phyloP scores from a whole-genome alignment of 2,329 filamentous ascomycete species.

The Cyphellophora europaea region DNA sequence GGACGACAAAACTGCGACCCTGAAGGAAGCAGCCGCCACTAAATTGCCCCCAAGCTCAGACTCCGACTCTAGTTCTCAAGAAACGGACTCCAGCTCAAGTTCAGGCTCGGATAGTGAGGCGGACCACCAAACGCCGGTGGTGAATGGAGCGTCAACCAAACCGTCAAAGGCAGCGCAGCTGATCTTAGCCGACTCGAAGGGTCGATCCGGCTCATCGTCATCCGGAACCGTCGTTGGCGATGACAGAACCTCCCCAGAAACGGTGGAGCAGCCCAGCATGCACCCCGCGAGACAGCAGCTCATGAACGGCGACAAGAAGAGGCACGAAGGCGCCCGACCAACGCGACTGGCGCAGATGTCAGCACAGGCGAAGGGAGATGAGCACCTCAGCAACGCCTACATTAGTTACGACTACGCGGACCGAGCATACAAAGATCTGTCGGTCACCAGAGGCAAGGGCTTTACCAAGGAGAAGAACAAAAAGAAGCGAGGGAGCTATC shows the following conservation, averaged over 20 bases:
- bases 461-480: slow-evolving; percentile 99
- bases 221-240: slow-evolving; percentile 16
- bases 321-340: slow-evolving; percentile 44
- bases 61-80: slow-evolving; percentile 9
- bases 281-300: slow-evolving; percentile 21
- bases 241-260: slow-evolving; percentile 1
- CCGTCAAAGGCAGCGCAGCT: slow-evolving; percentile 22
- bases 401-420: slow-evolving; percentile 80
- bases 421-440: slow-evolving; percentile 76
- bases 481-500: slow-evolving; percentile 85
- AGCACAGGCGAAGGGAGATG: slow-evolving; percentile 57
- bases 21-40: too few species aligned
- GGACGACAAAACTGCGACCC: slow-evolving; percentile 12
- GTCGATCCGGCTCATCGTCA: slow-evolving; percentile 7
- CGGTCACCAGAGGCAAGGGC: slow-evolving; percentile 86
- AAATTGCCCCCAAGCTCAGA: too few species aligned
- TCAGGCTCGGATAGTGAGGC: slow-evolving; percentile 18
- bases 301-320: slow-evolving; percentile 22
- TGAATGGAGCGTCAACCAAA: slow-evolving; percentile 13
- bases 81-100: slow-evolving; percentile 18
- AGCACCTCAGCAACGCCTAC: slow-evolving; percentile 72
- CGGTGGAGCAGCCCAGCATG: background rate
- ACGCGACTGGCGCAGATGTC: slow-evolving; percentile 70
- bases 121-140: slow-evolving; percentile 14
- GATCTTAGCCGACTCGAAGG: background rate